Evolutionary conservation across 768 basidiomycete genomes (phyloP), one percentile per base, ranked within the genome.

Genomic region (Artomyces pyxidatus): DNA sequence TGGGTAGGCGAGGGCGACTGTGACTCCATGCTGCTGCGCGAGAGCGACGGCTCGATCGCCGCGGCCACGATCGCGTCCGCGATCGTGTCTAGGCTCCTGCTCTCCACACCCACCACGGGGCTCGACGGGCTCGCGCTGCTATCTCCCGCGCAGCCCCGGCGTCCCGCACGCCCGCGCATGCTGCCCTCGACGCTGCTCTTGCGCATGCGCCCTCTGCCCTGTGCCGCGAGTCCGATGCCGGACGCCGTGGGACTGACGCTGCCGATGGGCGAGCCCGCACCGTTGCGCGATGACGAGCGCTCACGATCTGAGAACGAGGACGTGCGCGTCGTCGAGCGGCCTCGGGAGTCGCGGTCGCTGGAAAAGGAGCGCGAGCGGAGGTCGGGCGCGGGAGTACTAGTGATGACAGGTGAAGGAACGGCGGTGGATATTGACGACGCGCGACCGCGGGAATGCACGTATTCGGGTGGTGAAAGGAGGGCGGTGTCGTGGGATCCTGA

Each of bases 241-340:
- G 58, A 58, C n/a, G 63, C 63, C 8, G 63, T 62, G n/a, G 66
- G 66, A 19, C 65, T 66, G 6, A 66, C 61, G 52, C 63, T 64
- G 39, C 65, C 66, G 23, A 68, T 48, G 8, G 66, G 66, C 35
- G 66, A 68, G 49, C 66, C 56, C 10, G 59, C 50, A 43, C 73
- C 71, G 35, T 63, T 61, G 41, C 61, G 64, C 37, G 68, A 70
- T 27, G 64, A 64, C 19, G 72, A 72, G 23, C 61, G 61, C 30
- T 79, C 79, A 44, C 75, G 77, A 38, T 73, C 66, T 23, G 76
- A 70, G 25, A 77, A 78, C 1, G 80, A 76, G 14, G 78, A 69
- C 6, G 73, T 74, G 32, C 79, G 73, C 17, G 78, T 71, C 42
- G 67, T 67, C 37, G 80, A 80, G 19, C 81, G 70, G 3, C 82